Evolutionary conservation across 2,329 filamentous ascomycete genomes (phyloP), one percentile per base, ranked within the genome.

Genomic region (Stagonosporopsis tanaceti): DNA sequence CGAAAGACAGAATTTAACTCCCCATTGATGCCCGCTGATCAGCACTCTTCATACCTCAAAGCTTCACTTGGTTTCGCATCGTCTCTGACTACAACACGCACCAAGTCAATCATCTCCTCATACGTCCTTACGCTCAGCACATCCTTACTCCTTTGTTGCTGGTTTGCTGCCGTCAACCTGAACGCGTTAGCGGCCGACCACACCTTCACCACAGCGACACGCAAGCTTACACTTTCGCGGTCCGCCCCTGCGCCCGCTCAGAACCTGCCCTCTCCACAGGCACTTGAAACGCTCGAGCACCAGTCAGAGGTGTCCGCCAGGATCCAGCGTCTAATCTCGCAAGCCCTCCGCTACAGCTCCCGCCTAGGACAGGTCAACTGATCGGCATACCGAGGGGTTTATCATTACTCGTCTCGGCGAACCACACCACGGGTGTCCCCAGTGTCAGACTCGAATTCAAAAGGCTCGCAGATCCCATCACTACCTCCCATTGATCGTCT

Each of bases 401-500:
- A 77, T 76, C 75, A 68, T 70, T 76, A 63, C 73, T 68, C 60
- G 55, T 64, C 64, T 63, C 35, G 71, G 73, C 71, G 64, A 59
- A 61, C 68, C 60, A 68, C 54, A 60, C 62, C 60, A 72, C 72
- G 64, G 64, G 66, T 70, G 61, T 70, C 65, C 69, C 71, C 69
- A 74, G 69, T 70, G 65, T 72, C 73, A 72, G 63, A 64, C 66
- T 65, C 61, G 68, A 71, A 63, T 77, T 76, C 73, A 76, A 76
- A 77, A 77, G 68, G 63, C 65, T 67, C 78, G 80, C 79, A 80
- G 79, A 82, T 82, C 80, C 78, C 79, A 78, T 76, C 65, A 71
- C 77, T 78, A 74, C 64, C 70, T 74, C 66, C 68, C 68, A 75
- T 68, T 73, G 78, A 81, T 80, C 79, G 75, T 72, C 76, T 74